Base-by-base conservation (phyloP, 306 rosid species). In the Heteromeles arbutifolia region DNA sequence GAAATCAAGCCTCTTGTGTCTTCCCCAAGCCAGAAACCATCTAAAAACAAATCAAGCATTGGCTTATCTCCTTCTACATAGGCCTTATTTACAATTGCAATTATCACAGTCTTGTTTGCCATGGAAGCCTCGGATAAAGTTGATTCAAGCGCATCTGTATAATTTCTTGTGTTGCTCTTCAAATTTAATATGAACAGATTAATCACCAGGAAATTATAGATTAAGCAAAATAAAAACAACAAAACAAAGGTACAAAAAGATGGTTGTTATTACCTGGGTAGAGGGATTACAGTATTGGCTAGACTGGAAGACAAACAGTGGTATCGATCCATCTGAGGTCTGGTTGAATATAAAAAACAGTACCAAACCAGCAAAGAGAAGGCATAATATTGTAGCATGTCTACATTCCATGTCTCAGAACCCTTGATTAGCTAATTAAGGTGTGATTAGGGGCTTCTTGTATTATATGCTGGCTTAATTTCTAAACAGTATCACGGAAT, bases 1-100 rank as follows among this genome's bases (percentile, higher is more conserved):
- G 62, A 14, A 4, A 67, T n/a, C 80, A 83, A n/a, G 32, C 21
- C 50, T 45, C 57, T 11, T 18, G 83, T 82, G 62, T 57, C 83
- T 45, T 82, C 86, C 14, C 86, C 86, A 2, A 70, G 48, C 80
- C 83, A 78, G 28, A 82, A 82, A 18, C 78, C 37, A 29, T 79
- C 71, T 44, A 75, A 12, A 71, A 82, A 82, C 52, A 82, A 15
- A 13, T 82, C 86, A 53, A 78, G 82, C 83, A 79, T 83, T 7
- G 71, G 39, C 72, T 73, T 76, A 19, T 83, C 78, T 11, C 73
- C 74, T 37, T 75, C 81, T 8, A 79, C 77, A 59, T 82, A 82
- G 12, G 78, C 86, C 50, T 74, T 82, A 63, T 82, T 74, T 50
- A 82, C 67, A 3, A 78, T 44, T 4, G 78, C 75, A 43, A 82